These are phyloP conservation scores for Alternaria metachromatica DNA, from an alignment of 2,329 filamentous ascomycete species.

Conservation along the genomic window DNA sequence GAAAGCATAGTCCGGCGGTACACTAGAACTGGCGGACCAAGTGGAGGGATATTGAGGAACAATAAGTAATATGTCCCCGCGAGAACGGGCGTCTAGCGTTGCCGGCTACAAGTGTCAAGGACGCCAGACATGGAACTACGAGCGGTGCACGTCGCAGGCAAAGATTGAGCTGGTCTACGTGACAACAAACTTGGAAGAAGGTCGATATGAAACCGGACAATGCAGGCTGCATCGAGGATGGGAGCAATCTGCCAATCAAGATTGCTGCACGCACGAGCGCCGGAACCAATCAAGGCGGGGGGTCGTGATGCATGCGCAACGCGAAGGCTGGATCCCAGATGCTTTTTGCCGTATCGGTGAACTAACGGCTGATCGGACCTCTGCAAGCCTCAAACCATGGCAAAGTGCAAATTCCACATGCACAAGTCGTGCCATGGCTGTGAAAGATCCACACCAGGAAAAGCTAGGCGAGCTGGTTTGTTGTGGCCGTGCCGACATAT, in stretches of 20 bases:
- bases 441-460: constrained; percentile 13
- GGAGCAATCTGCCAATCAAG: constrained; percentile 37
- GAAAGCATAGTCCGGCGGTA: constrained; percentile 16
- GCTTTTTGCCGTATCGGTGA: constrained; percentile 32
- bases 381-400: constrained; percentile 18
- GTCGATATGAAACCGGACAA: constrained; percentile 39
- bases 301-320: constrained; percentile 27
- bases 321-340: constrained; percentile 30
- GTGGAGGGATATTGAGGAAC: constrained; percentile 18
- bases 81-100: constrained; percentile 22
- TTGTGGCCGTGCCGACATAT: constrained; percentile 10
- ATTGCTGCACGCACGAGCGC: constrained; percentile 10
- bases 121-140: constrained; percentile 24
- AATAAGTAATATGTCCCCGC: constrained; percentile 18
- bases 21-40: constrained; percentile 14
- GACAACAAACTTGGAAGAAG: constrained; percentile 47
- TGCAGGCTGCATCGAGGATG: constrained; percentile 25
- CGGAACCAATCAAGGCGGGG: constrained; percentile 31
- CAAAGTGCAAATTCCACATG: constrained; percentile 8
- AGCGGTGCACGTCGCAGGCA: constrained; percentile 28
- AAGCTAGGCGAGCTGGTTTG: background rate
- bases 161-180: constrained; percentile 25
- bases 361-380: constrained; percentile 34
- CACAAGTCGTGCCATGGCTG: constrained; percentile 8
- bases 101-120: constrained; percentile 20